Percentiles rank a stretch among this genome's conserved stretches.
phyloP scores from a whole-genome alignment of 2,329 filamentous ascomycete genomes.

The Remersonia thermophila region DNA sequence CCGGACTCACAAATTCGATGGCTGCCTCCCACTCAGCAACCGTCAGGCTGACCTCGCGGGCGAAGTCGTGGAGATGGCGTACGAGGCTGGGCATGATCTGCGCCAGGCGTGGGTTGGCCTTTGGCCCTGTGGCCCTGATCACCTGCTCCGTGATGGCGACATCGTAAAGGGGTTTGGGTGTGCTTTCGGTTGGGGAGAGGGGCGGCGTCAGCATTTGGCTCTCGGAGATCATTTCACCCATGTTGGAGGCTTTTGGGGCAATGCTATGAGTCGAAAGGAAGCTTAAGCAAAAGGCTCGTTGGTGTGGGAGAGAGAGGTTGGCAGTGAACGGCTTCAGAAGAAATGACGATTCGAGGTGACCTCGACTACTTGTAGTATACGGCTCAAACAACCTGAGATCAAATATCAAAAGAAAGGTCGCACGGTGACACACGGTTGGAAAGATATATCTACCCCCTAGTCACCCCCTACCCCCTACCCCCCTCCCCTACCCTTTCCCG shows the following conservation, averaged over 20 bases:
- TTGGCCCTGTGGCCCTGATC: slow-evolving; percentile 51
- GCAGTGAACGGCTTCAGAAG: too few species aligned
- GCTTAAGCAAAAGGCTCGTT: too few species aligned
- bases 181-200: not conserved
- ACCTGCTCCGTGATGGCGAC: slow-evolving; percentile 47
- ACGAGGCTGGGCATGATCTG: slow-evolving; percentile 47
- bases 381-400: too few species aligned
- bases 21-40: slow-evolving; percentile 55
- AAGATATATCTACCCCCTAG: too few species aligned
- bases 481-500: too few species aligned
- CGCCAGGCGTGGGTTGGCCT: slow-evolving; percentile 45
- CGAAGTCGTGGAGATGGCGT: slow-evolving; percentile 55
- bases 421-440: too few species aligned
- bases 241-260: slow-evolving; percentile 3
- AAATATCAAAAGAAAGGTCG: too few species aligned
- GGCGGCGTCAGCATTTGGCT: not conserved
- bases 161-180: slow-evolving; percentile 15
- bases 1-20: slow-evolving; percentile 38
- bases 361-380: too few species aligned
- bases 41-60: slow-evolving; percentile 53
- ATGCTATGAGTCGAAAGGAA: too few species aligned
- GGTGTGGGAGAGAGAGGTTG: not conserved
- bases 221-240: slow-evolving; percentile 15
- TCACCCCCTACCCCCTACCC: too few species aligned
- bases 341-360: too few species aligned